Conservation (phyloP, 495 filamentous ascomycete genomes). For the Lasiosphaeriaceae sp. region DNA sequence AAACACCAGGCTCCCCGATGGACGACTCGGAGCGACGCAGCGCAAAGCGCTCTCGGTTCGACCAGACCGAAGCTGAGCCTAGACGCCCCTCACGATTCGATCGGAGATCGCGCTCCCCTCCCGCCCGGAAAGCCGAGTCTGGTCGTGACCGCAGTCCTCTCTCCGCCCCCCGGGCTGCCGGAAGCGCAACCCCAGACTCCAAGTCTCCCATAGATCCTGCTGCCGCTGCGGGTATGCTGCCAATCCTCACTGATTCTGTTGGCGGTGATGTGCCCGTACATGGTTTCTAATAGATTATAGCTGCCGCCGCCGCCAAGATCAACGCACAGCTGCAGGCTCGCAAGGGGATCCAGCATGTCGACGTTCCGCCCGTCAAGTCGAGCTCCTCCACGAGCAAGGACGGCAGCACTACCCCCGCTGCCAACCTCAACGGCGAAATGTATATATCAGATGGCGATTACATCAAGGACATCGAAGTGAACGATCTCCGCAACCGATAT, state of each 20-base stretch:
- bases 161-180: constrained; percentile 40
- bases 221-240: constrained; percentile 72
- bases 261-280: constrained; percentile 3
- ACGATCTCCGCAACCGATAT: constrained; percentile 95
- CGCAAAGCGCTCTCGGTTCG: constrained; percentile 85
- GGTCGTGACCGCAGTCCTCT: constrained; percentile 79
- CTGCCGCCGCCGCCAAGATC: constrained; percentile 88
- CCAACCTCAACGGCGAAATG: constrained; percentile 71
- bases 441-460: constrained; percentile 95
- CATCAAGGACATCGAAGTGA: constrained; percentile 97
- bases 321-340: constrained; percentile 89
- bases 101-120: constrained; percentile 80
- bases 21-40: constrained; percentile 71
- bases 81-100: constrained; percentile 73
- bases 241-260: not conserved
- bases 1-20: constrained; percentile 54
- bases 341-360: constrained; percentile 89
- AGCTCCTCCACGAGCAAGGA: constrained; percentile 24
- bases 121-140: constrained; percentile 51
- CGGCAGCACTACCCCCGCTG: constrained; percentile 28
- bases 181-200: constrained; percentile 43
- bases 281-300: constrained; percentile 38
- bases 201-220: constrained; percentile 62
- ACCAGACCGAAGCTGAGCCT: constrained; percentile 77
- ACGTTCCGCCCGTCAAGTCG: constrained; percentile 81